phyloP scores from a whole-genome alignment of 1,284 basidiomycete genomes.

The Pterula multifida region DNA sequence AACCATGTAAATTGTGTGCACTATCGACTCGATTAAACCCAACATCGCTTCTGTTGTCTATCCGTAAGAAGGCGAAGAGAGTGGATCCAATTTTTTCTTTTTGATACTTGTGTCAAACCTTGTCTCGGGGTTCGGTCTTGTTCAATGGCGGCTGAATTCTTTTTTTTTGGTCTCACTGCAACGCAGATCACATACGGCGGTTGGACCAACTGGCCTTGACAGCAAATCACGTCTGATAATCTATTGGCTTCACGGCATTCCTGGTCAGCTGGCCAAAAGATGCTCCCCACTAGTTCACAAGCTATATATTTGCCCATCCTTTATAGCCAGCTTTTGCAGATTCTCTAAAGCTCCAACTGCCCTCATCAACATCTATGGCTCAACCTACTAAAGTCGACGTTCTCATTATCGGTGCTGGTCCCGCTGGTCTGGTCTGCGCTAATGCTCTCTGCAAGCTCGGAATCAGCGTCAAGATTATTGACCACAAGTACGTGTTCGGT shows the following conservation, averaged over 20 bases:
- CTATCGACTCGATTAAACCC: no score
- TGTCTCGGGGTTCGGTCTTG: not conserved
- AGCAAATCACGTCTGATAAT: no score
- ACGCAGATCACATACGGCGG: not conserved
- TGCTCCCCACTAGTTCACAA: not conserved
- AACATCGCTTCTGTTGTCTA: no score
- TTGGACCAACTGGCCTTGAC: no score
- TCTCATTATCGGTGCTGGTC: conserved; percentile 40
- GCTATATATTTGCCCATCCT: not conserved
- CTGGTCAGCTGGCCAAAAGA: not conserved
- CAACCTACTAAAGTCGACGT: conserved; percentile 20
- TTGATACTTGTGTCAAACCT: no score
- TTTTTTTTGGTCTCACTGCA: not conserved
- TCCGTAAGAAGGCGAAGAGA: no score
- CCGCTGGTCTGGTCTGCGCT: conserved; percentile 49
- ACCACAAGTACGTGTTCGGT: conserved; percentile 20
- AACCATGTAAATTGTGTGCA: no score
- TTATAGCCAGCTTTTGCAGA: not conserved
- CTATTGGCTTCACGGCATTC: not conserved
- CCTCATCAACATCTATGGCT: not conserved
- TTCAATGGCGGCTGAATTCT: not conserved
- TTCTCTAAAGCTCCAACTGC: not conserved
- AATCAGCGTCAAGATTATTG: conserved; percentile 30
- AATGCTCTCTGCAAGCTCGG: conserved; percentile 27
- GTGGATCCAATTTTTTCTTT: no score